Conservation (phyloP, 2,329 filamentous ascomycete species). For the Claviceps spartinae region DNA sequence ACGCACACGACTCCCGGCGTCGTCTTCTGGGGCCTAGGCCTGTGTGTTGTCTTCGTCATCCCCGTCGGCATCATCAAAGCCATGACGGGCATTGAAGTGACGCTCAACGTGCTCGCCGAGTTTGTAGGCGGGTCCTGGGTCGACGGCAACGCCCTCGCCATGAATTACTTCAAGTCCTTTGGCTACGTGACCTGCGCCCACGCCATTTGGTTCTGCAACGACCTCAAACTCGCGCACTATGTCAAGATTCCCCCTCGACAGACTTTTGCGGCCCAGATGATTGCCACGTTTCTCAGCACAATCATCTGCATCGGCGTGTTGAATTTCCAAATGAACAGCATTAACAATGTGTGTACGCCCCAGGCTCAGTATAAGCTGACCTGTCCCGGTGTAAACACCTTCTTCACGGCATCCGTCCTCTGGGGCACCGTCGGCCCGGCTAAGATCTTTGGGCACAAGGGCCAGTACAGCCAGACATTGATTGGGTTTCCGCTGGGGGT, state of each 20-base stretch:
- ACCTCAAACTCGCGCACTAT: conserved; percentile 38
- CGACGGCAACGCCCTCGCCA: conserved; percentile 35
- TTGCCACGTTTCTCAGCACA: conserved; percentile 40
- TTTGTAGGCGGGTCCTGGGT: conserved; percentile 38
- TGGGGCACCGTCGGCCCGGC: conserved; percentile 41
- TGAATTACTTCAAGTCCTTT: conserved; percentile 43
- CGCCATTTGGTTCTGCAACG: conserved; percentile 36
- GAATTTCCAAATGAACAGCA: conserved; percentile 35
- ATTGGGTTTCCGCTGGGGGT: conserved; percentile 38
- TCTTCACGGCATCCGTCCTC: conserved; percentile 42
- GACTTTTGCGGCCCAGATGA: conserved; percentile 45
- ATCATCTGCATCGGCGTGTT: conserved; percentile 36
- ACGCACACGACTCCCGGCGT: conserved; percentile 38
- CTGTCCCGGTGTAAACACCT: conserved; percentile 39
- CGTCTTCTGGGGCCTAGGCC: conserved; percentile 35
- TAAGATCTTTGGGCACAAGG: conserved; percentile 34
- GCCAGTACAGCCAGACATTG: conserved; percentile 33
- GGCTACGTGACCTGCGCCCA: conserved; percentile 36
- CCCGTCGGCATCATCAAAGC: conserved; percentile 39
- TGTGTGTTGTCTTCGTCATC: conserved; percentile 37
- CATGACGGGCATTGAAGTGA: conserved; percentile 39
- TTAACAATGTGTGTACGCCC: conserved; percentile 33
- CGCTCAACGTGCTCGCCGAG: conserved; percentile 38
- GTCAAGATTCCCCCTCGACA: conserved; percentile 48
- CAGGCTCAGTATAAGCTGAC: conserved; percentile 34